Evolutionary conservation across 2,329 filamentous ascomycete genomes (phyloP), one percentile per base, ranked within the genome.

Genomic region (Ceratocystiopsis sp.): DNA sequence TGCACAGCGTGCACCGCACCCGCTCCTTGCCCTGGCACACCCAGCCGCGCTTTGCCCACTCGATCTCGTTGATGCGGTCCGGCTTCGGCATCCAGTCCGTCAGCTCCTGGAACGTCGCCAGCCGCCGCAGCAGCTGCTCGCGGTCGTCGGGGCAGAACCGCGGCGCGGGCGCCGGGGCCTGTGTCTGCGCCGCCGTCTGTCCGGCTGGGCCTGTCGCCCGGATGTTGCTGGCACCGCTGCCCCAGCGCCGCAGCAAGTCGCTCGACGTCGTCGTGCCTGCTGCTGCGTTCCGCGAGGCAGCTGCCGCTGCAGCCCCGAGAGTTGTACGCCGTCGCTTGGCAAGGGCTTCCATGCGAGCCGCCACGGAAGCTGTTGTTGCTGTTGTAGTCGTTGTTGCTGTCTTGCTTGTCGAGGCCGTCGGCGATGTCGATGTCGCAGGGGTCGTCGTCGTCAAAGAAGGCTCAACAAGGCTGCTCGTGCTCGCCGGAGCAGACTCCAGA

Each of bases 11-110:
- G 57, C 91, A 98, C 16, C 78, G 75, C 15, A 96, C 84, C 4
- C 82, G 82, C 60, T 93, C 86, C 50, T 78, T 77, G 52, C 80
- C 80, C 38, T 81, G 76, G 54, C 89, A 95, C 4, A 80, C 69
- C 89, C 91, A 98, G 1, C 89, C 89, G 46, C 83, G 68, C 65
- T 89, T 94, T 1, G 87, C 87, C 91, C 91, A 98, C 58, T 86
- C 81, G 9, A 95, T 78, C 61, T 96, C 91, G 55, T 77, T 85
- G 52, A 96, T 78, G 33, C 68, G 69, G 42, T 87, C 75, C 0
- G 91, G 87, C 58, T 96, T 96, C 0, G 84, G 82, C n/a, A 83
- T 81, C 89, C 89, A 98, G 57, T 82, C 75, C 43, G 85, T 91
- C 40, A 96, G 78, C 51, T 89, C 85, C 55, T 89, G 82, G 56